Evolutionary conservation across 257 asterid genomes (phyloP), one percentile per base, ranked within the genome.

Genomic region (Ilex asprella): DNA sequence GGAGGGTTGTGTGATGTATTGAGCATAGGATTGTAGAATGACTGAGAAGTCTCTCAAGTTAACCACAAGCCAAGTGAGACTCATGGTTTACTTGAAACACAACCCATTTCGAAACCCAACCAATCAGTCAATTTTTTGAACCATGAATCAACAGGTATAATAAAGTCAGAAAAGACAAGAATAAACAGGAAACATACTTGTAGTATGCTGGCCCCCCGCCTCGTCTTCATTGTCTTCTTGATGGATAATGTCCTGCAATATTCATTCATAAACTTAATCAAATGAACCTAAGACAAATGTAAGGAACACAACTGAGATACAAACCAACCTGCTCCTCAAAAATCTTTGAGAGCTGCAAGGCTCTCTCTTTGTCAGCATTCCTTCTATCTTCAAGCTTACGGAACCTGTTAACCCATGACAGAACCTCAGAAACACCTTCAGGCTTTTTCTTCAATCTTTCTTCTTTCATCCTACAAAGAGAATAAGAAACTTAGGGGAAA

Each of bases 291-390:
- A 6, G 52, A 56, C 35, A 66, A 2, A 61, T 16, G 31, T 52
- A 41, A 54, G 7, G 56, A 16, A 1, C 11, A 29, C 0, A 32
- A 32, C 31, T 8, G 64, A 70, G 41, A 32, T 46, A 43, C n/a
- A 63, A 54, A 73, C 13, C 57, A 53, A 86, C 99, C 95, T 85
- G 97, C 91, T 89, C 99, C 78, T 89, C 99, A 68, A 93, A 93
- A 60, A 79, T 61, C 72, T 70, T 84, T 10, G 96, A 93, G 77
- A 79, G 97, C 79, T 84, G 94, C 77, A 79, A 70, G 29, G 90
- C 96, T 77, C 73, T 93, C 77, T 84, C 92, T 70, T 80, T 86
- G 59, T 86, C 93, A 52, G 83, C 69, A 58, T 73, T 87, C 81
- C 79, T 80, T 76, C 70, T 88, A 65, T 86, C 87, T 76, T 84